A percentile compares a stretch with the other conserved stretches of the same genome.
Conservation (phyloP, 495 filamentous ascomycete species). For the Penicillium argentinense region DNA sequence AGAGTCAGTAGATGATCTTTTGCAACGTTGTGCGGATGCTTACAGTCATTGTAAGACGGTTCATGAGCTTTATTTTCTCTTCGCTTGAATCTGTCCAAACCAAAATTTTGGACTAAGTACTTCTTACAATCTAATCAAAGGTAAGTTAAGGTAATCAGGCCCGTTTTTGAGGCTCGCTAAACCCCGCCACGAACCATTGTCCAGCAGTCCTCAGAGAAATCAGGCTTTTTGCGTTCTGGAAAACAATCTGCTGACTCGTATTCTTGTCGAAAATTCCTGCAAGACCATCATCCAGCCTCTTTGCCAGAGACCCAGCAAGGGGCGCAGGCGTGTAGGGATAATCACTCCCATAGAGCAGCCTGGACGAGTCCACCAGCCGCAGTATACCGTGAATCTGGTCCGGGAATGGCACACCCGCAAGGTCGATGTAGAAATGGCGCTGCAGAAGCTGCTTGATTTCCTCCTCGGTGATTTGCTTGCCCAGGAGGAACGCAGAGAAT, state of each 20-base stretch:
- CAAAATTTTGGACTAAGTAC: too few relatives aligned
- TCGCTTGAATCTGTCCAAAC: constrained; percentile 45
- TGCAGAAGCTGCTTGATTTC: constrained; percentile 28
- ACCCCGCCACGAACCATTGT: too few relatives aligned
- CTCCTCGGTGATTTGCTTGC: constrained; percentile 10
- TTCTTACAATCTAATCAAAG: too few relatives aligned
- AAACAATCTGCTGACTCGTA: neutral
- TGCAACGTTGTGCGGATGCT: neutral
- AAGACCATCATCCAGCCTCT: constrained; percentile 14
- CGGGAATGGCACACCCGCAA: constrained; percentile 52
- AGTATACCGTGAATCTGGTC: constrained; percentile 40
- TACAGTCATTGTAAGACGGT: constrained; percentile 11
- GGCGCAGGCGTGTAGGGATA: constrained; percentile 32
- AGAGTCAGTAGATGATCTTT: neutral
- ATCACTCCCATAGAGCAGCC: constrained; percentile 51
- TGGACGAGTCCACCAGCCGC: constrained; percentile 21
- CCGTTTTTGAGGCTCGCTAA: too few relatives aligned
- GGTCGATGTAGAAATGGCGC: constrained; percentile 48
- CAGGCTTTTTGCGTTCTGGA: constrained; percentile 12
- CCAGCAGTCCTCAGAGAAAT: constrained; percentile 2
- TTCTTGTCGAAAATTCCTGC: constrained; percentile 6
- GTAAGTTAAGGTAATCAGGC: too few relatives aligned
- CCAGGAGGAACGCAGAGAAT: constrained; percentile 25
- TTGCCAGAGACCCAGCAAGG: constrained; percentile 4
- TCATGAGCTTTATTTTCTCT: constrained; percentile 25